Conservation (phyloP, 345 rosid genomes). For the Kandelia obovata region DNA sequence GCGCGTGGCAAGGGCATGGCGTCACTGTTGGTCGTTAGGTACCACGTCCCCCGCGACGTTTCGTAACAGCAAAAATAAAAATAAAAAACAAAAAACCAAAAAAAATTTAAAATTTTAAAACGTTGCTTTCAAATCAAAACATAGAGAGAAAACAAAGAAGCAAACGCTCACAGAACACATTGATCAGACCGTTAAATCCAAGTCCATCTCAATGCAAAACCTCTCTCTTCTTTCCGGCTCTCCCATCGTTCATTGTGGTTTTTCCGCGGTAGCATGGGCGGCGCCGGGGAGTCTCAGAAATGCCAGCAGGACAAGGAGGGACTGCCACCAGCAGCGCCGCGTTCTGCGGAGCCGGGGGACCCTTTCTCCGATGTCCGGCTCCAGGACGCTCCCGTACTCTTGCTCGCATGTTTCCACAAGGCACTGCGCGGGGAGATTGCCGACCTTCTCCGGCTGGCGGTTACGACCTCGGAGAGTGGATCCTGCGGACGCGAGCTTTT, state of each 20-base stretch:
- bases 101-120: slow-evolving; percentile 11
- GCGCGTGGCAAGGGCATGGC: neutral
- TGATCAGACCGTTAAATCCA: slow-evolving; percentile 19
- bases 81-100: neutral
- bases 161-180: neutral
- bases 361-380: slow-evolving; percentile 33
- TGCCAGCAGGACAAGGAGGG: slow-evolving; percentile 35
- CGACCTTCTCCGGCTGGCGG: slow-evolving; percentile 46
- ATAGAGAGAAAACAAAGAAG: neutral
- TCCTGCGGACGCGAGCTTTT: slow-evolving; percentile 18
- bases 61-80: slow-evolving; percentile 17
- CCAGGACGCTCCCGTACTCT: slow-evolving; percentile 57
- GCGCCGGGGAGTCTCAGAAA: slow-evolving; percentile 20
- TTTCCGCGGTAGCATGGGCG: slow-evolving; percentile 3
- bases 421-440: slow-evolving; percentile 57
- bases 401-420: slow-evolving; percentile 63
- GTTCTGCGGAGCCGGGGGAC: slow-evolving; percentile 6
- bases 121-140: neutral
- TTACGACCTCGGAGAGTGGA: slow-evolving; percentile 31
- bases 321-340: slow-evolving; percentile 8
- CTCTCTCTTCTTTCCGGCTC: slow-evolving; percentile 28
- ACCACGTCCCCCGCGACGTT: slow-evolving; percentile 34
- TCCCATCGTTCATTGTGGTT: slow-evolving; percentile 30
- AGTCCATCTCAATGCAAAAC: slow-evolving; percentile 25
- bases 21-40: slow-evolving; percentile 22